phyloP scores from a whole-genome alignment of 179 eudicot species.

The Beta corolliflora region DNA sequence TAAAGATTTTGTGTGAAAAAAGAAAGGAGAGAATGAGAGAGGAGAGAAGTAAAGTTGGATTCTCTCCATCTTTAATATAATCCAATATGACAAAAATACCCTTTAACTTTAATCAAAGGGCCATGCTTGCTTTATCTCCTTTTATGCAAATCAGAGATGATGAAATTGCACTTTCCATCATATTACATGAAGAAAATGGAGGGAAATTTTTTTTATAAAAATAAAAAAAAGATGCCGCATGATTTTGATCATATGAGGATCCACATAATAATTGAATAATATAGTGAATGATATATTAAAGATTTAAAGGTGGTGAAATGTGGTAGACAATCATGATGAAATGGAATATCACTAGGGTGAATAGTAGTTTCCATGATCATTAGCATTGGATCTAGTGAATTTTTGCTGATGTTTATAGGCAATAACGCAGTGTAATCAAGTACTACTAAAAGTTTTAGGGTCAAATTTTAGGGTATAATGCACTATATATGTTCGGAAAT shows the following conservation, averaged over 20 bases:
- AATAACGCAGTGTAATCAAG: constrained; percentile 21
- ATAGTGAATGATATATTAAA: not conserved
- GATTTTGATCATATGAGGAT: constrained; percentile 33
- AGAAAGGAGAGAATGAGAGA: not conserved
- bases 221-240: constrained; percentile 14
- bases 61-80: constrained; percentile 13
- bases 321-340: constrained; percentile 26
- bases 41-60: constrained; percentile 29
- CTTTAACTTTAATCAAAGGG: constrained; percentile 63
- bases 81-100: constrained; percentile 55
- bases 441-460: constrained; percentile 2
- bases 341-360: constrained; percentile 1
- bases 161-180: constrained; percentile 54
- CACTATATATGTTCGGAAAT: too few species aligned
- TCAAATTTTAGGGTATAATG: not conserved
- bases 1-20: constrained; percentile 9
- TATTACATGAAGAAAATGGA: constrained; percentile 20
- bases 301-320: constrained; percentile 14
- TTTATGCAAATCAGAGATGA: constrained; percentile 25
- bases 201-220: not conserved
- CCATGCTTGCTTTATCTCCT: not conserved
- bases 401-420: constrained; percentile 23
- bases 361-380: constrained; percentile 20
- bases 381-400: constrained; percentile 26
- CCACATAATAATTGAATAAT: constrained; percentile 29